Evolutionary conservation across 163 green algal species (phyloP).

Genomic region (Chlorella variabilis): DNA sequence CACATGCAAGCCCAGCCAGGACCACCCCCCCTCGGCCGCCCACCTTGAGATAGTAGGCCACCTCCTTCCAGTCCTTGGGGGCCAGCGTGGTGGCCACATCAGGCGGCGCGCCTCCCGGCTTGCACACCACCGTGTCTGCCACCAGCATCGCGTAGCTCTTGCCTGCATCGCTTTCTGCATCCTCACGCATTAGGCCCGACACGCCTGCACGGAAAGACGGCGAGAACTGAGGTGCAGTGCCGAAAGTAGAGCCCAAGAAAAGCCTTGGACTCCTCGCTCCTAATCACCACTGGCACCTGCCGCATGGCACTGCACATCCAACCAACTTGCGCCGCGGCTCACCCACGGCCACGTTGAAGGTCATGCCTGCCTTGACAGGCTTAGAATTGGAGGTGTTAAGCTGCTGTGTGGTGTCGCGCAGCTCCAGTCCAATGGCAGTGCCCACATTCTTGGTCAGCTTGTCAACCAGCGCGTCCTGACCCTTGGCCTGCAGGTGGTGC

Average conservation of each 20-base stretch:
- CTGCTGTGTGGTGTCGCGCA: constrained; percentile 73
- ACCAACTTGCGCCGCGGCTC: neutral
- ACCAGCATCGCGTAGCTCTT: constrained; percentile 75
- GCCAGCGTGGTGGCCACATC: constrained; percentile 76
- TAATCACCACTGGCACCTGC: too few species aligned
- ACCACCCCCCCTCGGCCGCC: too few species aligned
- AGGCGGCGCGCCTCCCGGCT: constrained; percentile 59
- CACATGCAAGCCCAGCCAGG: too few species aligned
- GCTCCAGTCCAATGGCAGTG: constrained; percentile 94
- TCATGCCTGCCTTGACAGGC: constrained; percentile 77
- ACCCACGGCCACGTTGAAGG: constrained; percentile 94
- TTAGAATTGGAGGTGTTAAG: constrained; percentile 72
- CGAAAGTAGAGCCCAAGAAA: too few species aligned
- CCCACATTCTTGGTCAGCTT: constrained; percentile 90
- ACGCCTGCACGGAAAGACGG: constrained; percentile 44
- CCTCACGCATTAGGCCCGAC: constrained; percentile 40
- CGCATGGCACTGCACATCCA: neutral
- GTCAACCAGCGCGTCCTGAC: constrained; percentile 70
- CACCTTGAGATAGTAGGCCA: constrained; percentile 83
- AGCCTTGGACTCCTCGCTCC: too few species aligned
- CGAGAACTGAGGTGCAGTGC: too few species aligned
- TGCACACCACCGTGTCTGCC: constrained; percentile 93
- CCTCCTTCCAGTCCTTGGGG: constrained; percentile 81
- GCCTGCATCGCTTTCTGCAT: constrained; percentile 22
- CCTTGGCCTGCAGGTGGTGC: constrained; percentile 1